These are phyloP conservation scores for Diaporthe velutina DNA, from an alignment of 2,329 filamentous ascomycete species.

Conservation along the genomic window DNA sequence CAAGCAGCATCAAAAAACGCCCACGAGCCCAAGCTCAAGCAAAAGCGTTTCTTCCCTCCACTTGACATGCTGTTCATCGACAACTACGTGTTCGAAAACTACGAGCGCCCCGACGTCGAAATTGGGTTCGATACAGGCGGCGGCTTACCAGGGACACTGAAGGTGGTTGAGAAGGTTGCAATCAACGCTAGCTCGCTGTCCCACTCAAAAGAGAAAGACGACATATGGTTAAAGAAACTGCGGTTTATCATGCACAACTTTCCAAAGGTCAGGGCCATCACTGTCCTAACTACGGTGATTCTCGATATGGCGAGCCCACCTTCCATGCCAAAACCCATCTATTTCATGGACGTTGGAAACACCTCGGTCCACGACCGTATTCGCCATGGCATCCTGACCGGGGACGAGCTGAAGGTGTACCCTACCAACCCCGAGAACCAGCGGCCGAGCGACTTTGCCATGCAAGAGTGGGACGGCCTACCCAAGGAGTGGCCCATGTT, in stretches of 20 bases:
- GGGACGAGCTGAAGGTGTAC: neutral
- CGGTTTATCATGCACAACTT: conserved; percentile 34
- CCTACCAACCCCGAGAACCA: conserved; percentile 2
- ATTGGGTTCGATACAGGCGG: conserved; percentile 1
- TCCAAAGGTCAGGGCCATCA: conserved; percentile 9
- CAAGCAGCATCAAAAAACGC: neutral
- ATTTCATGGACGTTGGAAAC: conserved; percentile 25
- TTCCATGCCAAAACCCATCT: neutral
- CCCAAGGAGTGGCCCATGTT: conserved; percentile 26
- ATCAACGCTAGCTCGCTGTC: conserved; percentile 32
- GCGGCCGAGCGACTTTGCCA: conserved; percentile 25
- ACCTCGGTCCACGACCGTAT: conserved; percentile 13
- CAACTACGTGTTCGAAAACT: conserved; percentile 35
- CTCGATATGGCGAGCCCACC: conserved; percentile 4
- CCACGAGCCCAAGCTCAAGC: neutral
- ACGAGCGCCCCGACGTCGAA: conserved; percentile 8
- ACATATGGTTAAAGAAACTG: conserved; percentile 33
- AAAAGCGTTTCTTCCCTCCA: neutral
- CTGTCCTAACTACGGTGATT: conserved; percentile 9
- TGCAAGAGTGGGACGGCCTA: conserved; percentile 33
- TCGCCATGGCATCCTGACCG: conserved; percentile 23
- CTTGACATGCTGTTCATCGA: conserved; percentile 36
- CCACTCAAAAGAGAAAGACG: conserved; percentile 5
- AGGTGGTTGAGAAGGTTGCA: conserved; percentile 27
- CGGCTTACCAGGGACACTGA: neutral